These are phyloP conservation scores for Hemisphaericaspora xylanilytica DNA, from an alignment of 1,139 yeast species.

Conservation along the genomic window DNA sequence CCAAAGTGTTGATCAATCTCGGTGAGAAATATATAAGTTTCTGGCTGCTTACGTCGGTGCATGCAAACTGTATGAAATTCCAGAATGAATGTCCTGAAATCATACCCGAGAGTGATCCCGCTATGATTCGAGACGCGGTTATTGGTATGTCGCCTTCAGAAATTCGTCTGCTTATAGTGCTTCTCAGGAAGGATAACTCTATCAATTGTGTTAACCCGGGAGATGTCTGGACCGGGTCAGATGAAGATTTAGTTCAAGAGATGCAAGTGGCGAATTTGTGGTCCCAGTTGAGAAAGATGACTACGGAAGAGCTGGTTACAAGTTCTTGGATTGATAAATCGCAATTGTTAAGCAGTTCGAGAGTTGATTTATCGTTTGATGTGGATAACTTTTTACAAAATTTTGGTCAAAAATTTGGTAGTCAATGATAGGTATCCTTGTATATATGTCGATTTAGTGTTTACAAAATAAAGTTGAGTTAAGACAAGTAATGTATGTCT, in stretches of 20 bases:
- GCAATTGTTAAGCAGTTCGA: not conserved
- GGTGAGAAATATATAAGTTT: constrained; percentile 5
- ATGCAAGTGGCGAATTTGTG: constrained; percentile 10
- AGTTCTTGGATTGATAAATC: constrained; percentile 8
- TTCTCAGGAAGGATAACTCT: constrained; percentile 9
- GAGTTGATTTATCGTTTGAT: not conserved
- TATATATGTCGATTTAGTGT: too few species aligned
- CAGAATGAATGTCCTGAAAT: constrained; percentile 1
- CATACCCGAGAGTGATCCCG: not conserved
- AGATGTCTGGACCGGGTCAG: constrained; percentile 1
- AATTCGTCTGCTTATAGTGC: constrained; percentile 1
- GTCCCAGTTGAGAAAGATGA: constrained; percentile 7
- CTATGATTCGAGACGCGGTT: constrained; percentile 1
- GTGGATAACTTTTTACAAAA: constrained; percentile 5
- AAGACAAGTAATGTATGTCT: too few species aligned
- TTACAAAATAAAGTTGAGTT: too few species aligned
- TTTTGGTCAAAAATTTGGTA: too few species aligned
- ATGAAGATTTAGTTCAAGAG: constrained; percentile 9
- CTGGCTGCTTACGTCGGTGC: constrained; percentile 8
- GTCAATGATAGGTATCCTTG: too few species aligned
- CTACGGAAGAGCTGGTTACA: constrained; percentile 7
- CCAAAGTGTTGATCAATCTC: constrained; percentile 1
- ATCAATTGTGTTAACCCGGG: not conserved
- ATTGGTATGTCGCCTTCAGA: too few species aligned
- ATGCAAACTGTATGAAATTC: constrained; percentile 6